Base-by-base conservation (phyloP, 2,329 filamentous ascomycete species). In the Incumbomyces delicatus region DNA sequence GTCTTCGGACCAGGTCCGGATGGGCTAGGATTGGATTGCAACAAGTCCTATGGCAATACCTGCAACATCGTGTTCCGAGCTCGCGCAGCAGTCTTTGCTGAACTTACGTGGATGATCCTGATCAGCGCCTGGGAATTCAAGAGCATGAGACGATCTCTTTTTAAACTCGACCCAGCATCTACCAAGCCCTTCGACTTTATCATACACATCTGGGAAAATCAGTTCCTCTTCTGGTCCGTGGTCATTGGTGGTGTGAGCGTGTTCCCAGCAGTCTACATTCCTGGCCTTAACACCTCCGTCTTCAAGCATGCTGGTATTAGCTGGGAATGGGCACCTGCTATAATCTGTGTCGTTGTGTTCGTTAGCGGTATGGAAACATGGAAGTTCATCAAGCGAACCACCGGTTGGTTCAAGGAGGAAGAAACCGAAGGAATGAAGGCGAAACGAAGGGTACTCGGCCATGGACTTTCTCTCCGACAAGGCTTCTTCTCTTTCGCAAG, bases 111-210 rank as follows among this genome's bases (percentile, higher is more conserved):
- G 77, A 78, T 82, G 52, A 77, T 83, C 2, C 73, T 88, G 2
- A 81, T 88, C 63, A 72, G 85, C 2, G 84, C 85, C 0, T 88
- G 84, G 85, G 83, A 88, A 63, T 82, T 87, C 68, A 75, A 86
- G 47, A 76, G 84, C 57, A 77, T 83, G 66, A 78, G 83, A 13
- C 77, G 81, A n/a, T 83, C 78, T 1, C 80, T 89, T 65, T 88
- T 88, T 72, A 69, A 72, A 49, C 75, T 82, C 61, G 66, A 74
- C 47, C 70, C 72, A 1, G 55, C 62, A 14, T 61, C 62, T 11
- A 71, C 74, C 54, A 79, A 83, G 66, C 12, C 53, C 16, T 68
- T 80, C 42, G 79, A 77, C 0, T 82, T 82, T 71, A 73, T 78
- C 51, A 57, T 71, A 46, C 78, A 83, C 52, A 66, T 87, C 38